Conservation (phyloP, 208 protist species). For the Sergeia podlipaevii region DNA sequence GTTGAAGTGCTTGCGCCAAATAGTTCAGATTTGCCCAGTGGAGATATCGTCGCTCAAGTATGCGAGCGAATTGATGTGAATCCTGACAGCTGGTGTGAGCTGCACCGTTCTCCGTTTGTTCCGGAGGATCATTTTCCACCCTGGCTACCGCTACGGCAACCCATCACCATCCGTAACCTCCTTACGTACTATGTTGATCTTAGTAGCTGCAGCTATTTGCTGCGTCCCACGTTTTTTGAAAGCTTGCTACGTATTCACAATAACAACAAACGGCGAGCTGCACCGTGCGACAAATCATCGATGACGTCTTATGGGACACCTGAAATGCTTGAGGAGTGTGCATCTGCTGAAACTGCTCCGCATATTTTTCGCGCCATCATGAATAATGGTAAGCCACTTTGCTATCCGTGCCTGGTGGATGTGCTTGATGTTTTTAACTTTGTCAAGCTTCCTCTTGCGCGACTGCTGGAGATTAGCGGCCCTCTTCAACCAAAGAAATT, state of each 20-base stretch:
- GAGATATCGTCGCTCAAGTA: slow-evolving; percentile 49
- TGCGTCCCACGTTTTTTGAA: slow-evolving; percentile 74
- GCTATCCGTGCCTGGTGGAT: slow-evolving; percentile 71
- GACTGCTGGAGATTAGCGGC: slow-evolving; percentile 70
- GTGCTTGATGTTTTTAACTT: slow-evolving; percentile 71
- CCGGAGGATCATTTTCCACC: slow-evolving; percentile 70
- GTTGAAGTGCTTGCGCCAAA: slow-evolving; percentile 81
- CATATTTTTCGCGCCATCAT: slow-evolving; percentile 48
- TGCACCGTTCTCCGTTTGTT: slow-evolving; percentile 79
- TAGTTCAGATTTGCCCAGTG: not conserved
- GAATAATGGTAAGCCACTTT: slow-evolving; percentile 42
- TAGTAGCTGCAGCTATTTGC: slow-evolving; percentile 73
- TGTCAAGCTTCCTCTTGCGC: slow-evolving; percentile 64
- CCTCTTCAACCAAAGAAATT: slow-evolving; percentile 72
- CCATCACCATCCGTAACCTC: slow-evolving; percentile 59
- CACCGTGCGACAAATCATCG: no score
- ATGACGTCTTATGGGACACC: slow-evolving; percentile 16
- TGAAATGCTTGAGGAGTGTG: slow-evolving; percentile 43
- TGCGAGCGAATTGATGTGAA: slow-evolving; percentile 48
- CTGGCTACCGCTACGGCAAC: slow-evolving; percentile 65
- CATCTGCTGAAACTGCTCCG: slow-evolving; percentile 32
- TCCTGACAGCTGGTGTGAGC: slow-evolving; percentile 49
- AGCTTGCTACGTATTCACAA: slow-evolving; percentile 49
- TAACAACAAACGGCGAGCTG: slow-evolving; percentile 16
- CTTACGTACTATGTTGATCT: slow-evolving; percentile 81